A percentile compares a stretch with the other conserved stretches of the same genome.
Conservation (phyloP, 2,329 filamentous ascomycete species). For the Colletotrichum sp. region DNA sequence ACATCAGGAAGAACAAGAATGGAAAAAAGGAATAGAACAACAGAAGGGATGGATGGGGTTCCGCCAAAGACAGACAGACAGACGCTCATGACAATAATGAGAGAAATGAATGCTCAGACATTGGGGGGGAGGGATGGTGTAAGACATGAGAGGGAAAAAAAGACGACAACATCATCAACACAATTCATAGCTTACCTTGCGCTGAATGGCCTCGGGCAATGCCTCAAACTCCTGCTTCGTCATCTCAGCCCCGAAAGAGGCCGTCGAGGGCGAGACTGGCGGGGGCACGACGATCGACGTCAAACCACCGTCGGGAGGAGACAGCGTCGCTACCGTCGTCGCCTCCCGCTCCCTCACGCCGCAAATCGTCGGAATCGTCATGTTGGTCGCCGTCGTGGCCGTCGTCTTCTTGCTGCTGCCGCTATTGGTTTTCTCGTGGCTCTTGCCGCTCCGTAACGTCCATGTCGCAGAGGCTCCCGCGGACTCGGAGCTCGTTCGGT, state of each 20-base stretch:
- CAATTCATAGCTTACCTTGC: conserved; percentile 54
- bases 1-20: not conserved
- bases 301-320: not conserved
- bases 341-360: not conserved
- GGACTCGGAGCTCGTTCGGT: not conserved
- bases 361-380: not conserved
- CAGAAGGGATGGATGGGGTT: not conserved
- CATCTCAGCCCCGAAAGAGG: conserved; percentile 26
- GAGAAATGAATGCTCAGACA: not conserved
- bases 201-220: conserved; percentile 58
- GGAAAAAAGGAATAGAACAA: not conserved
- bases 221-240: conserved; percentile 52
- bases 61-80: not conserved
- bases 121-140: not conserved
- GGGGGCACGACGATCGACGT: not conserved
- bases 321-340: not conserved
- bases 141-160: not conserved
- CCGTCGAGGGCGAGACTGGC: conserved; percentile 23
- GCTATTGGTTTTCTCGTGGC: conserved; percentile 14
- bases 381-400: not conserved
- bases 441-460: not conserved
- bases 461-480: not conserved
- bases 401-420: conserved; percentile 4
- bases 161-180: conserved; percentile 6
- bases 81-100: not conserved